phyloP scores from a whole-genome alignment of 1,139 yeast species.

The Debaryomyces sp. region DNA sequence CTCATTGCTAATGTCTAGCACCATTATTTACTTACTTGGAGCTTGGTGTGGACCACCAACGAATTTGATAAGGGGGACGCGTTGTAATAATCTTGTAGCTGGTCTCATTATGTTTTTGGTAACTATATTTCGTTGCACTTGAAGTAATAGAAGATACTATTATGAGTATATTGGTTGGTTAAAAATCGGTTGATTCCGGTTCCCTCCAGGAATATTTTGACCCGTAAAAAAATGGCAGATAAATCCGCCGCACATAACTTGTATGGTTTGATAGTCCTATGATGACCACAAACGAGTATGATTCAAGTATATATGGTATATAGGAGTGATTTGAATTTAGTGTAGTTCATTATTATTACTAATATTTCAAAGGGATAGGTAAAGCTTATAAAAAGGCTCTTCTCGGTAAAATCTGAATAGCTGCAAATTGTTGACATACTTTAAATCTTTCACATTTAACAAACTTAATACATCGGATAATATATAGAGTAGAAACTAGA shows the following conservation, averaged over 20 bases:
- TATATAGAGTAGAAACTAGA: background rate
- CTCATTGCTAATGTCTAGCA: conserved; percentile 1
- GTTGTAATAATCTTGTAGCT: conserved; percentile 32
- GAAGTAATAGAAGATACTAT: background rate
- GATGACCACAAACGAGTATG: conserved; percentile 1
- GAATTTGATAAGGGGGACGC: conserved; percentile 62
- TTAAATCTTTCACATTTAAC: background rate
- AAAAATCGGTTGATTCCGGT: conserved; percentile 1
- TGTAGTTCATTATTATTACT: background rate
- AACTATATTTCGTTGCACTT: background rate
- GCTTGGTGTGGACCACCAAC: conserved; percentile 62
- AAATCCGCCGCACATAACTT: background rate
- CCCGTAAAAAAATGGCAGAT: conserved; percentile 5
- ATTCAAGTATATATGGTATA: background rate
- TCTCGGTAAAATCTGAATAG: background rate
- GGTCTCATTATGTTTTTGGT: conserved; percentile 16
- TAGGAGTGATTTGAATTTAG: background rate
- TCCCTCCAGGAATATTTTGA: background rate
- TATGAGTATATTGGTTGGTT: background rate
- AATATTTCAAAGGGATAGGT: background rate
- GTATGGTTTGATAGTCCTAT: background rate
- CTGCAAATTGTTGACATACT: conserved; percentile 4
- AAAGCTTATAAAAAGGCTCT: background rate
- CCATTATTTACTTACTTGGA: conserved; percentile 38
- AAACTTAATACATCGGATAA: background rate